phyloP scores from a whole-genome alignment of 441 rosid species.

The Cnidoscolus chayamansa region DNA sequence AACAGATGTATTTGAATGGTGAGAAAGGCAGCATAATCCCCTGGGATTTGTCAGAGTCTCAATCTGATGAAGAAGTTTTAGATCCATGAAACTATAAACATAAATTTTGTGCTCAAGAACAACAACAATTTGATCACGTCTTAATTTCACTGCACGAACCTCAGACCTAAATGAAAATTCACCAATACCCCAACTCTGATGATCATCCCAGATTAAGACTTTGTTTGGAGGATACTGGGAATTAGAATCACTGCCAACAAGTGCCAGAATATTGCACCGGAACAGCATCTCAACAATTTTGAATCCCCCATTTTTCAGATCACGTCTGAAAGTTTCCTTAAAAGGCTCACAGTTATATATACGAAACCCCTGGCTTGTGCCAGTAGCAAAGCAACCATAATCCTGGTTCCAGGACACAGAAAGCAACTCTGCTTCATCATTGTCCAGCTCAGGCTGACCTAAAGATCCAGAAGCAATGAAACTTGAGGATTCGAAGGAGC shows the following conservation, averaged over 20 bases:
- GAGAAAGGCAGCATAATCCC: constrained; percentile 91
- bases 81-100: constrained; percentile 68
- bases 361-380: constrained; percentile 71
- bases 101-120: constrained; percentile 91
- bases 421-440: constrained; percentile 50
- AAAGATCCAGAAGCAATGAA: constrained; percentile 31
- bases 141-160: constrained; percentile 69
- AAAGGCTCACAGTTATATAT: constrained; percentile 82
- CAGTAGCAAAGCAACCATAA: constrained; percentile 77
- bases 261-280: constrained; percentile 83
- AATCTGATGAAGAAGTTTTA: constrained; percentile 85
- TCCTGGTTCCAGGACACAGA: constrained; percentile 88
- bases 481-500: constrained; percentile 29
- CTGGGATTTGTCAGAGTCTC: constrained; percentile 76
- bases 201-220: constrained; percentile 91
- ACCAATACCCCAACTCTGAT: constrained; percentile 75
- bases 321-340: constrained; percentile 73
- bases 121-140: constrained; percentile 73
- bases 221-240: constrained; percentile 81
- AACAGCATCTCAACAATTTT: constrained; percentile 93
- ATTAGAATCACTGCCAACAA: constrained; percentile 66
- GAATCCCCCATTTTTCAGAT: constrained; percentile 67
- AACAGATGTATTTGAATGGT: constrained; percentile 69
- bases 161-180: constrained; percentile 83
- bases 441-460: constrained; percentile 33